Percentiles rank a stretch among this genome's conserved stretches.
Evolutionary conservation across 2,329 filamentous ascomycete genomes (phyloP).

Genomic region (Penicillium verrucosum): DNA sequence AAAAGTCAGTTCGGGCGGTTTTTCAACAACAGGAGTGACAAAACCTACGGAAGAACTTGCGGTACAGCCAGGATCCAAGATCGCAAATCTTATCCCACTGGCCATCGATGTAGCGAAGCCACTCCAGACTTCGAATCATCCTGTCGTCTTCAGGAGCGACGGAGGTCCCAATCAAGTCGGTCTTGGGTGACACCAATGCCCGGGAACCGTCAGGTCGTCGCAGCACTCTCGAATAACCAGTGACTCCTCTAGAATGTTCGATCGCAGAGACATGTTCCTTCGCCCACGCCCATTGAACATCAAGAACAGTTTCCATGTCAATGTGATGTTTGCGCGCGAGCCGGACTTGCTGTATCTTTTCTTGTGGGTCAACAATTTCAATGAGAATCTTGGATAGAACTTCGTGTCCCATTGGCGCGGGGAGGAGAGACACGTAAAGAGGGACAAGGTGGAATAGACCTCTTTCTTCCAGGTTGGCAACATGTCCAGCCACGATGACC

Average conservation of each 20-base stretch:
- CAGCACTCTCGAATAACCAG: slow-evolving; percentile 45
- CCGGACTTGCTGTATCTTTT: slow-evolving; percentile 66
- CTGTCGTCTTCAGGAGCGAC: slow-evolving; percentile 61
- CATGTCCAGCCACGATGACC: slow-evolving; percentile 71
- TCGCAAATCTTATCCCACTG: slow-evolving; percentile 69
- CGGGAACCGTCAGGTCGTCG: slow-evolving; percentile 49
- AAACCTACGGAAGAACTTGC: slow-evolving; percentile 75
- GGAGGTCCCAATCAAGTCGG: slow-evolving; percentile 67
- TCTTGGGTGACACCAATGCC: slow-evolving; percentile 62
- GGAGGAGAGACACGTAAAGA: slow-evolving; percentile 79
- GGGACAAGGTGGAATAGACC: slow-evolving; percentile 77
- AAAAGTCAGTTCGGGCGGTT: slow-evolving; percentile 8
- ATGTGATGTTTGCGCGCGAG: slow-evolving; percentile 74
- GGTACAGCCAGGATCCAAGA: slow-evolving; percentile 70
- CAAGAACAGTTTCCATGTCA: slow-evolving; percentile 69
- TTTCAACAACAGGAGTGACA: slow-evolving; percentile 12
- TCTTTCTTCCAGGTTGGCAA: slow-evolving; percentile 70
- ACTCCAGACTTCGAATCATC: slow-evolving; percentile 77
- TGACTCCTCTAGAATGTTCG: slow-evolving; percentile 30
- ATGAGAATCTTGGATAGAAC: slow-evolving; percentile 75
- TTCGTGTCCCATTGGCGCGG: slow-evolving; percentile 61
- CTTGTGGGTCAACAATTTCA: slow-evolving; percentile 62
- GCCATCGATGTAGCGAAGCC: slow-evolving; percentile 72
- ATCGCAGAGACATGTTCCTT: slow-evolving; percentile 35
- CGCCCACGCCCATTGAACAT: slow-evolving; percentile 58